Percentiles rank a stretch among this genome's conserved stretches.
These are phyloP conservation scores for Cladosporium sp. DNA, from an alignment of 2,329 filamentous ascomycete genomes.

Conservation along the genomic window DNA sequence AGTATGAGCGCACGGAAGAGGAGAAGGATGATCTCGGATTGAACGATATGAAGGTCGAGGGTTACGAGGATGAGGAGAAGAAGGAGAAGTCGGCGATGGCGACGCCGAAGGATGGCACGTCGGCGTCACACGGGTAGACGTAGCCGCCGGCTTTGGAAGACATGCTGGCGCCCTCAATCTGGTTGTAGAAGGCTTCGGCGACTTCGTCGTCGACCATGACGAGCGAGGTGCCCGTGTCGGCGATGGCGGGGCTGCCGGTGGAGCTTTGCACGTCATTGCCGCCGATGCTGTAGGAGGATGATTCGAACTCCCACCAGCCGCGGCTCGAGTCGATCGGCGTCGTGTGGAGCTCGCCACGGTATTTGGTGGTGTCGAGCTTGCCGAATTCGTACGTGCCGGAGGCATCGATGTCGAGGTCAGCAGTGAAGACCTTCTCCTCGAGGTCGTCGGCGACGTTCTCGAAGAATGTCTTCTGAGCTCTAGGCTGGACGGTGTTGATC, in stretches of 20 bases:
- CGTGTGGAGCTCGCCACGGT: constrained; percentile 59
- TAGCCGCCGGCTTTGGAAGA: constrained; percentile 38
- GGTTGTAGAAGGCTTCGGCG: constrained; percentile 38
- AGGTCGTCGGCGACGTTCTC: constrained; percentile 62
- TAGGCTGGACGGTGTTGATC: constrained; percentile 62
- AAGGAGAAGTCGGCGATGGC: constrained; percentile 41
- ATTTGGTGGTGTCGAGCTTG: constrained; percentile 60
- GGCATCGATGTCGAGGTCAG: constrained; percentile 54
- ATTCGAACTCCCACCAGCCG: constrained; percentile 68
- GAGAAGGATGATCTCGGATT: constrained; percentile 93
- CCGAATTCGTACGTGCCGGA: constrained; percentile 70
- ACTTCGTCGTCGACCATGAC: constrained; percentile 55
- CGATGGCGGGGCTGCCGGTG: constrained; percentile 40
- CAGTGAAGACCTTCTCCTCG: constrained; percentile 65
- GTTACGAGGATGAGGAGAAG: constrained; percentile 56
- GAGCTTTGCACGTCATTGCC: constrained; percentile 54
- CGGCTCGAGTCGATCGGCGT: constrained; percentile 56
- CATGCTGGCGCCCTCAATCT: constrained; percentile 37
- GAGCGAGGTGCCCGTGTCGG: constrained; percentile 58
- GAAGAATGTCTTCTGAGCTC: constrained; percentile 67
- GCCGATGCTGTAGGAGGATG: constrained; percentile 54
- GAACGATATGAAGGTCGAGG: constrained; percentile 87
- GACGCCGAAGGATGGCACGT: constrained; percentile 45
- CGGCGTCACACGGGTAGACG: constrained; percentile 40
- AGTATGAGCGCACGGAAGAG: constrained; percentile 82